These are phyloP conservation scores for Erigeron canadensis DNA, from an alignment of 129 eudicot species.

Conservation along the genomic window DNA sequence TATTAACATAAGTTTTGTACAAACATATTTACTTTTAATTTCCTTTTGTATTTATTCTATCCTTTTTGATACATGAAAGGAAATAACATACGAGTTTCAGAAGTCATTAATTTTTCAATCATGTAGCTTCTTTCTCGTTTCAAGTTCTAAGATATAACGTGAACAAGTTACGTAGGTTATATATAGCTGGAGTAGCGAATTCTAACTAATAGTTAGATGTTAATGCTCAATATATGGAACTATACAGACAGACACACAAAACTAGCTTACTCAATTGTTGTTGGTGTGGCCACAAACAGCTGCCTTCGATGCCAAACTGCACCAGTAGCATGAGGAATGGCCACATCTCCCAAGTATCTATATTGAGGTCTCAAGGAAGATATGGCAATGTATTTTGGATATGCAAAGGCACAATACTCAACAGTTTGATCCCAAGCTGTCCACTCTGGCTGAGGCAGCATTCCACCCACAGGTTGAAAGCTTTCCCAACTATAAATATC, in stretches of 20 bases:
- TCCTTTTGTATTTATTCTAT: no score
- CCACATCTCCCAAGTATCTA: slow-evolving; percentile 96
- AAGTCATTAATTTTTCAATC: neutral
- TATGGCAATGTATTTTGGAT: slow-evolving; percentile 83
- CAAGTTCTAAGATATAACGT: neutral
- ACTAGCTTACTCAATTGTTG: slow-evolving; percentile 75
- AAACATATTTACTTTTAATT: no score
- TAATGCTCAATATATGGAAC: neutral
- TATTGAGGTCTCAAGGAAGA: slow-evolving; percentile 96
- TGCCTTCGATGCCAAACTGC: slow-evolving; percentile 98
- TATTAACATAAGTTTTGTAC: no score
- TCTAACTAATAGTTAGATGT: neutral
- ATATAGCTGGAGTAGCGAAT: neutral
- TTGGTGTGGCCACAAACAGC: slow-evolving; percentile 96
- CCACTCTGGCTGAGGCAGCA: slow-evolving; percentile 99
- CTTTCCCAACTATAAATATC: slow-evolving; percentile 88
- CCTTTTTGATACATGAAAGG: neutral
- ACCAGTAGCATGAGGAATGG: slow-evolving; percentile 97
- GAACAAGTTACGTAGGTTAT: neutral
- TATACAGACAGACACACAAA: neutral
- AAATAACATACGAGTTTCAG: neutral
- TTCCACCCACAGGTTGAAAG: slow-evolving; percentile 94
- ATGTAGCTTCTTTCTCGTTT: neutral
- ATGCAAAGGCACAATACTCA: slow-evolving; percentile 98
- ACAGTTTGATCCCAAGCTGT: slow-evolving; percentile 99